Evolutionary conservation across 2,329 filamentous ascomycete genomes (phyloP), one percentile per base, ranked within the genome.

Genomic region (Pestalotiopsis sp.): DNA sequence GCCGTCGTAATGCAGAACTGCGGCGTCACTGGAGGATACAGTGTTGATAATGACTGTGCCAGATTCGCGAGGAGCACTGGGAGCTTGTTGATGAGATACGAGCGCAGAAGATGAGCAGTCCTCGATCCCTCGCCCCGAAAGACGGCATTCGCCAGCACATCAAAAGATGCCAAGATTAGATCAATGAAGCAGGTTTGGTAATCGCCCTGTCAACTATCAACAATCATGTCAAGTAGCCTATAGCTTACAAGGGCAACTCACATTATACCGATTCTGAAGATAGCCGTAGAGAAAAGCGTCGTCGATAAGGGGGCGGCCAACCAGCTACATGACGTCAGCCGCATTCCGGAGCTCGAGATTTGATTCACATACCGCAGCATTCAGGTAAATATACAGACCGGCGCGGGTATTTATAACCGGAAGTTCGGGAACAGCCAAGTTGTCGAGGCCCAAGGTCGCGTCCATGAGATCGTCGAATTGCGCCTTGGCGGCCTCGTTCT

Each of bases 81-180:
- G 17, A 90, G 78, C 73, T 90, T 90, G 79, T 90, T 90, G 73
- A 97, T 92, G 27, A 99, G 85, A 77, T 96, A 99, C 0, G 95
- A 97, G 45, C 94, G 91, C 65, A 97, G 86, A 20, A 95, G 82
- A 69, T 94, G 91, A 68, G 93, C 92, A 5, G 85, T 83, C 68
- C 84, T 85, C 57, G 81, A 81, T 0, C 83, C 84, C 70, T 89
- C 86, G 58, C 85, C 86, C 5, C 86, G 89, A 73, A 96, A 93
- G 71, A 95, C 92, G 4, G 92, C 92, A 75, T 97, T 97, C 45
- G 94, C 93, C 17, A 99, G 84, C 4, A 97, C 87, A 74, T 98
- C 95, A 75, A 99, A 98, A 0, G 94, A 91, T 1, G 94, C 93
- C 11, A 95, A 87, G 57, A 98, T 92, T 2, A 98, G 85, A 74